Evolutionary conservation across 1,284 basidiomycete species (phyloP).

Genomic region (Singerocomus rubriflavus): DNA sequence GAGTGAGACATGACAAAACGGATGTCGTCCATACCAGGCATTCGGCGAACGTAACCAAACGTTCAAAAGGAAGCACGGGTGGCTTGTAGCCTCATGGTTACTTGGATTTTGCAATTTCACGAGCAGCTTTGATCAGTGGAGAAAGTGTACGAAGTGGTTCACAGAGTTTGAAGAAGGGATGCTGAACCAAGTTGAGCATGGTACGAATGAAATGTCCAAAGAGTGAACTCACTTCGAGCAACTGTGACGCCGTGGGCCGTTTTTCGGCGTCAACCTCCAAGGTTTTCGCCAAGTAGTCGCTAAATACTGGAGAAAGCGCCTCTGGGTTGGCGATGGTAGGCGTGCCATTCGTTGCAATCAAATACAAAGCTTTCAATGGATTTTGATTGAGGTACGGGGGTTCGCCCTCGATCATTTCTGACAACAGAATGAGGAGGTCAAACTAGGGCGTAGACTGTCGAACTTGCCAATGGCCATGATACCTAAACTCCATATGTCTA

Average conservation of each 20-base stretch:
- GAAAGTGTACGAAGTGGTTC: constrained; percentile 86
- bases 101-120: constrained; percentile 78
- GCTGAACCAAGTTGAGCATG: constrained; percentile 40
- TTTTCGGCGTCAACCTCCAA: constrained; percentile 95
- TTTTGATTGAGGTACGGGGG: constrained; percentile 98
- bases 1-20: constrained; percentile 5
- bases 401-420: constrained; percentile 99
- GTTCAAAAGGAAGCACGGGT: neutral
- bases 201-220: neutral
- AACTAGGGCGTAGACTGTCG: neutral
- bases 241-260: constrained; percentile 81
- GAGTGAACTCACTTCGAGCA: constrained; percentile 64
- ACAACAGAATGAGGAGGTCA: constrained; percentile 5
- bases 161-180: constrained; percentile 85
- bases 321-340: constrained; percentile 96
- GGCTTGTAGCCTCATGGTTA: constrained; percentile 13
- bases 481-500: constrained; percentile 97
- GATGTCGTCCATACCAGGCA: constrained; percentile 8
- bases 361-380: constrained; percentile 90
- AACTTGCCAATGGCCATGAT: constrained; percentile 94
- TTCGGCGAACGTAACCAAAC: neutral
- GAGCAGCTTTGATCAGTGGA: constrained; percentile 91
- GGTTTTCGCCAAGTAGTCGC: constrained; percentile 87
- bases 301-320: constrained; percentile 82
- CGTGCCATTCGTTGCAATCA: constrained; percentile 98